phyloP scores from a whole-genome alignment of 352 stramenopile genomes.

The Phytophthora macrochlamydospora region DNA sequence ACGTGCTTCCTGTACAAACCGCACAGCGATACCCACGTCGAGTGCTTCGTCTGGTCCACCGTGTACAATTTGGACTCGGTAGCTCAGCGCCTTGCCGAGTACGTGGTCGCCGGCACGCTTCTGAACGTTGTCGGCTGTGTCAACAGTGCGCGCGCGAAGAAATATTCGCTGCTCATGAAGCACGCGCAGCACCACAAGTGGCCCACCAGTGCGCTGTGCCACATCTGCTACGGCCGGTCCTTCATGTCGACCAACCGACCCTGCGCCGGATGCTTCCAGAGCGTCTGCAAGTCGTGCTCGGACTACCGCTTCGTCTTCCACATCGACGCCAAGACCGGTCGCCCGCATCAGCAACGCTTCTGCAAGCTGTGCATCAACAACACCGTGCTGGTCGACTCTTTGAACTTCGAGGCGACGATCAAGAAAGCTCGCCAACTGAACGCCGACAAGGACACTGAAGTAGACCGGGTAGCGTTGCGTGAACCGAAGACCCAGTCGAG shows the following conservation, averaged over 20 bases:
- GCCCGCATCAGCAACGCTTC: constrained; percentile 46
- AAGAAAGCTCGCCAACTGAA: constrained; percentile 21
- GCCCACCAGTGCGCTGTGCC: constrained; percentile 37
- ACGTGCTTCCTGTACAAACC: constrained; percentile 53
- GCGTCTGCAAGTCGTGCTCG: constrained; percentile 53
- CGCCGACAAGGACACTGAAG: constrained; percentile 27
- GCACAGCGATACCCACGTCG: constrained; percentile 32
- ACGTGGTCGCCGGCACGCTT: constrained; percentile 42
- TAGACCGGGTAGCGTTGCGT: constrained; percentile 19
- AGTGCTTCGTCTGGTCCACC: constrained; percentile 50
- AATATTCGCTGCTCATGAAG: constrained; percentile 44
- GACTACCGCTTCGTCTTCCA: constrained; percentile 54
- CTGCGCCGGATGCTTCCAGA: constrained; percentile 51
- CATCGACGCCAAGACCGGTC: constrained; percentile 41
- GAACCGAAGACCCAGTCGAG: constrained; percentile 15
- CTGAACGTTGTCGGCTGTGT: constrained; percentile 43
- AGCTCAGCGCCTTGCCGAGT: constrained; percentile 44
- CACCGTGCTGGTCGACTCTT: constrained; percentile 34
- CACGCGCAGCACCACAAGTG: constrained; percentile 38
- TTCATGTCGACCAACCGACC: constrained; percentile 46
- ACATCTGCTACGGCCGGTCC: constrained; percentile 49
- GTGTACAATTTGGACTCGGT: constrained; percentile 50
- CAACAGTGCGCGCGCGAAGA: constrained; percentile 49
- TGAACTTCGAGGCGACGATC: constrained; percentile 38
- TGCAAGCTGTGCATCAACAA: constrained; percentile 55